Evolutionary conservation across 495 filamentous ascomycete species (phyloP), one percentile per base, ranked within the genome.

Genomic region (Annulohypoxylon stygium): DNA sequence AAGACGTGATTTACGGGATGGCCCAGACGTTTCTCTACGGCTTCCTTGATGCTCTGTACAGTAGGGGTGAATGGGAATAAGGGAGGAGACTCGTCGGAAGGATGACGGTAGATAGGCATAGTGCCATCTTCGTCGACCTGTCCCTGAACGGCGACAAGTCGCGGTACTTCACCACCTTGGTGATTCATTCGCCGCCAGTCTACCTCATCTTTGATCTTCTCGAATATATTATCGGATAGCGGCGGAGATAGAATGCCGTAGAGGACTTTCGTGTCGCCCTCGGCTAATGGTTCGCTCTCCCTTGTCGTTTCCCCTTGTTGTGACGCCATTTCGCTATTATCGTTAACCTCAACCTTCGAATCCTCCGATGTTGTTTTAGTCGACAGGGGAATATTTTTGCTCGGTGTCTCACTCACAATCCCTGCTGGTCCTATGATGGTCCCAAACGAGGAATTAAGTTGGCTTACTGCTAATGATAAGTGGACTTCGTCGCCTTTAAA

Each of bases 171-270:
- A 12, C 96, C 96, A 34, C 93, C 92, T 57, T 94, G 88, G 76
- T 98, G 96, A 61, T 90, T 91, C 96, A 99, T 99, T 65, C 88
- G 91, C 72, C 94, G 91, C 95, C 95, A 99, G 71, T 84, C 82
- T 1, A 98, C 91, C 77, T 98, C 96, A 20, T 86, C 81, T 61
- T 88, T 86, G 9, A 97, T 83, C 34, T 84, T 86, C n/a, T 90
- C 85, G 76, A 97, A 97, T 25, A 90, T 87, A 58, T 83, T 81
- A n/a, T 85, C 72, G 12, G 86, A 83, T 7, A 90, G 69, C 36
- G 84, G 70, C 1, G 70, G 59, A 0, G 86, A 81, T 4, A 95
- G 85, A 51, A 97, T 80, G 69, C 94, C 86, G 69, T 89, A 83
- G 20, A 97, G 82, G 57, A 98, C 88, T 26, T 83, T 86, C 0